phyloP scores from a whole-genome alignment of 140 eudicot species.

The Cichorium intybus region DNA sequence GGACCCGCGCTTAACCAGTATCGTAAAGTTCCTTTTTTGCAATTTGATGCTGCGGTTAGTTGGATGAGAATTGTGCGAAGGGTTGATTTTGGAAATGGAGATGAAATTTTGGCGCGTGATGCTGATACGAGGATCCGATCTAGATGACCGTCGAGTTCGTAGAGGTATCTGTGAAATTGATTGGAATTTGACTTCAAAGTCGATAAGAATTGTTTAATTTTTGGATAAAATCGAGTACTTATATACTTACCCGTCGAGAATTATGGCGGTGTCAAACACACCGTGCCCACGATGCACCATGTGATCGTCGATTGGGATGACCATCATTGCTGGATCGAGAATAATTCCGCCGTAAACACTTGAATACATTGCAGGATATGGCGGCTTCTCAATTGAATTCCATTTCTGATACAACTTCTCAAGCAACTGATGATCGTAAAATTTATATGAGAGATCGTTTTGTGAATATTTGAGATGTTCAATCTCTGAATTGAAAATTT shows the following conservation, averaged over 20 bases:
- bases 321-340: slow-evolving; percentile 95
- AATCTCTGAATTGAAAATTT: neutral
- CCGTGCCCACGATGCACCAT: slow-evolving; percentile 98
- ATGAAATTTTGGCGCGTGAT: slow-evolving; percentile 54
- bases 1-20: slow-evolving; percentile 93
- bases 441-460: neutral
- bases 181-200: neutral
- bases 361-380: slow-evolving; percentile 90
- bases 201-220: neutral
- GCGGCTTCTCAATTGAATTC: slow-evolving; percentile 54
- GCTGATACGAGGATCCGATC: slow-evolving; percentile 82
- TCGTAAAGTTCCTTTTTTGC: slow-evolving; percentile 80
- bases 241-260: slow-evolving; percentile 71
- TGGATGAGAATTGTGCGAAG: slow-evolving; percentile 77
- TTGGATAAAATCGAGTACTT: slow-evolving; percentile 1
- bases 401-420: slow-evolving; percentile 79
- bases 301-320: slow-evolving; percentile 92
- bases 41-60: slow-evolving; percentile 58
- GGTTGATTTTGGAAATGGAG: slow-evolving; percentile 63
- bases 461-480: neutral
- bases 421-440: slow-evolving; percentile 46
- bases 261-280: slow-evolving; percentile 81
- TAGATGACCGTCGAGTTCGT: slow-evolving; percentile 81
- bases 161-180: slow-evolving; percentile 49
- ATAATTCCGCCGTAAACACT: slow-evolving; percentile 82